Evolutionary conservation across 2,329 filamentous ascomycete species (phyloP), one percentile per base, ranked within the genome.

Genomic region (Hypomyces rosellus): DNA sequence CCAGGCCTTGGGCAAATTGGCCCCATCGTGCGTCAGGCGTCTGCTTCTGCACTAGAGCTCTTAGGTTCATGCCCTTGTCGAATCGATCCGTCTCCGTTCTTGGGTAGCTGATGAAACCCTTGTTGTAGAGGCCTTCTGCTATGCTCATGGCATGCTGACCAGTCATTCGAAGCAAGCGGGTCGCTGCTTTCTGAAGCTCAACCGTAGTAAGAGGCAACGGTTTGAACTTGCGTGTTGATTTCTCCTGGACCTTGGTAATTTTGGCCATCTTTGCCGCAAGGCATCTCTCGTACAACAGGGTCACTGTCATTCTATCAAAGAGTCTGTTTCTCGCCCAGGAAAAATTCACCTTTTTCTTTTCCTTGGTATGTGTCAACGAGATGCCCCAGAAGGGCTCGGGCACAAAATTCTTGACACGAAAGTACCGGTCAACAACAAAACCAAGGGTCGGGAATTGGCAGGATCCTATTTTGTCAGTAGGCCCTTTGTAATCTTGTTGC

Each of bases 51-150:
- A 96, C 80, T 8, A 99, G 73, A 18, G 77, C 80, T 55, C 80
- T 82, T 16, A 99, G 76, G 63, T 97, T 85, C 73, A 97, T 96
- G 4, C 80, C 92, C 60, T 82, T 82, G 62, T 96, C 91, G 63
- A 97, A 99, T 33, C 92, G 87, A 66, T 99, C 93, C 0, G 93
- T 99, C 68, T 99, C 93, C 0, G 93, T 99, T 68, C 93, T 84
- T 1, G 93, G 93, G 68, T 99, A 99, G 67, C 91, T 96, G 69
- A 99, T 96, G 70, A 91, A 97, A 0, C 93, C 93, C 66, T 87
- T 90, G 44, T 90, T 91, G 72, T 99, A 99, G 2, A 99, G 79
- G 5, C 75, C 74, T 67, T 99, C 93, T 4, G 93, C 93, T 20
- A 86, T 76, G 45, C 78, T 85, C 91, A 99, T 96, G 41, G 95